Percentiles rank a stretch among this genome's conserved stretches.
Evolutionary conservation across 2,329 filamentous ascomycete species (phyloP).

Genomic region (Phialocephala subalpina): DNA sequence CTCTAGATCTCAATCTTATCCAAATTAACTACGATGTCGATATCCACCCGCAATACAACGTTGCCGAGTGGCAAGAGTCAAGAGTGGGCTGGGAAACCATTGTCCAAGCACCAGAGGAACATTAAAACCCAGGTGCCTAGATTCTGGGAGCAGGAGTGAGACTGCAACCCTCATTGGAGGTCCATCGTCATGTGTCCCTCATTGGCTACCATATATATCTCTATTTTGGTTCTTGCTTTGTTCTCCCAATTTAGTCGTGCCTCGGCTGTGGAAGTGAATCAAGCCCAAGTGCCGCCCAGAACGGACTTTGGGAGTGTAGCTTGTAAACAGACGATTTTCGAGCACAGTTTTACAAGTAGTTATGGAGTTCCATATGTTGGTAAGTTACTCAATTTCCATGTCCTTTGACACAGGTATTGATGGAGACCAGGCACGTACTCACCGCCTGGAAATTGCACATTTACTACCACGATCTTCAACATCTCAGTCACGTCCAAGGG

Average conservation of each 20-base stretch:
- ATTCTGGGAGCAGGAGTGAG: neutral
- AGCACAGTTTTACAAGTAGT: slow-evolving; percentile 69
- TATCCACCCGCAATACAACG: slow-evolving; percentile 16
- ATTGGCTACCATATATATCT: neutral
- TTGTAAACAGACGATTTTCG: slow-evolving; percentile 27
- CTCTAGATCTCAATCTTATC: slow-evolving; percentile 6
- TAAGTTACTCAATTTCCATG: slow-evolving; percentile 39
- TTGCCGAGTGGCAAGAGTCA: slow-evolving; percentile 15
- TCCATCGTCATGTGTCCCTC: neutral
- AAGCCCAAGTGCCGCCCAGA: slow-evolving; percentile 29
- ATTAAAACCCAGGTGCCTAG: neutral
- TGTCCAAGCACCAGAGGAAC: neutral
- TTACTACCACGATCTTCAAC: slow-evolving; percentile 56
- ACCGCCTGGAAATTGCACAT: slow-evolving; percentile 37
- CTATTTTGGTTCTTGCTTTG: neutral
- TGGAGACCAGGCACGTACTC: slow-evolving; percentile 22
- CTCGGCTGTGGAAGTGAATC: slow-evolving; percentile 21
- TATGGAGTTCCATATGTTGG: slow-evolving; percentile 75
- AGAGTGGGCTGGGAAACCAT: slow-evolving; percentile 3
- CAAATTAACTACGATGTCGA: neutral
- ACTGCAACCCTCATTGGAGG: neutral
- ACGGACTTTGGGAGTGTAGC: slow-evolving; percentile 19
- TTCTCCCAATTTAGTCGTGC: neutral
- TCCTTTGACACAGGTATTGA: neutral
- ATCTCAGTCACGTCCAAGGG: slow-evolving; percentile 66